Base-by-base conservation (phyloP, 192 early-diverging fungal species). In the Anaeromyces robustus region DNA sequence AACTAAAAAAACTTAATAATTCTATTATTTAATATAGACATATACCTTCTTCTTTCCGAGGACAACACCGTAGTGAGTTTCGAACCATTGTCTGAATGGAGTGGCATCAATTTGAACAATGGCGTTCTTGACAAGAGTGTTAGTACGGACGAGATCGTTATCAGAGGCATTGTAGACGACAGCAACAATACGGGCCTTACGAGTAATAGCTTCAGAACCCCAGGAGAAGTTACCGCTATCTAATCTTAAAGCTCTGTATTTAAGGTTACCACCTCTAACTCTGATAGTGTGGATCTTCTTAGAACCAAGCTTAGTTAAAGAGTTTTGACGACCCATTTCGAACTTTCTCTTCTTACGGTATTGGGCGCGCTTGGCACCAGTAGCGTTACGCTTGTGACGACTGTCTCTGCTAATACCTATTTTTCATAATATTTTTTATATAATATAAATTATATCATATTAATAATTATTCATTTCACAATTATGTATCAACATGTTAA, bases 331-430 rank as follows among this genome's bases (percentile, higher is more conserved):
- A 88, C 96, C 97, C 85, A 97, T 92, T 90, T 99, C 97, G 92
- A 99, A 99, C 94, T 99, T 99, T 93, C 97, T 95, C 95, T 99
- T 99, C 96, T 99, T 99, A 92, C 97, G 94, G 94, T 96, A 97
- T 86, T 97, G 95, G 85, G 95, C 95, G 87, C 97, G 93, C 92
- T 96, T 96, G 91, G 96, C 97, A 90, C 97, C 96, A 77, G 97
- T 96, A 89, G 92, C 92, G 82, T 91, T 90, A 85, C 96, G 94
- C 93, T 99, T 99, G 92, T 99, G 97, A 89, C 97, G 96, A 87
- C 94, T 95, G 92, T 98, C 97, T 92, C 97, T 92, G 90, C 94
- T 94, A 90, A 99, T 98, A 97, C 96, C 96, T 96, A 68, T n/a
- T 68, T 68, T 11, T n/a, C 22, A 68, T n/a, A 22, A 34, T 34